These are phyloP conservation scores for Diaporthe ampelina DNA, from an alignment of 2,329 filamentous ascomycete species.

Conservation along the genomic window DNA sequence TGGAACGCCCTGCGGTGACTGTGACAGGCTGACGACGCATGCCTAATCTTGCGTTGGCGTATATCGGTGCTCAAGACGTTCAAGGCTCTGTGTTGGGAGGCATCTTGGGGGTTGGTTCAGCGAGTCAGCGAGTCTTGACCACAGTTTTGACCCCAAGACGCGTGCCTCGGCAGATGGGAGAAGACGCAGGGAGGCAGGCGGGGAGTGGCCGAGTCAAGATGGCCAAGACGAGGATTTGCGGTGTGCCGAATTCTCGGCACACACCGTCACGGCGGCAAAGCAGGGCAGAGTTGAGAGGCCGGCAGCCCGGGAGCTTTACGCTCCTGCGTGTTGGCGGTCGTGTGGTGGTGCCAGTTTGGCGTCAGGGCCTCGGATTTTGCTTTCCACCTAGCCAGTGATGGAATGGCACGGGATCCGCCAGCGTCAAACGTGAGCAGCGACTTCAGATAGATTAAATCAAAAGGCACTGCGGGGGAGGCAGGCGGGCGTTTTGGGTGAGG, in stretches of 20 bases:
- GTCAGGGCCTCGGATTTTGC: background rate
- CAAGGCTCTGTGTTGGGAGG: background rate
- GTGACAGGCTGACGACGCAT: no score
- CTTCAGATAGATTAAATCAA: conserved; percentile 25
- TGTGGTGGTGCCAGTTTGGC: no score
- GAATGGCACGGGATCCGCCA: conserved; percentile 18
- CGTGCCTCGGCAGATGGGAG: conserved; percentile 15
- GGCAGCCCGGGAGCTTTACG: conserved; percentile 8
- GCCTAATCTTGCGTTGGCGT: no score
- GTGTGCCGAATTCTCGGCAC: conserved; percentile 2
- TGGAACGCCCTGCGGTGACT: no score
- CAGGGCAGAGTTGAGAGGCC: background rate
- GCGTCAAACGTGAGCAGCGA: conserved; percentile 25
- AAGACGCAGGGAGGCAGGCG: background rate
- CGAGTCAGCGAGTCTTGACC: background rate
- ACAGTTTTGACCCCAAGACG: background rate
- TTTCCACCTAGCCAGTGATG: background rate
- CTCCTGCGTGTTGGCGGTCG: background rate
- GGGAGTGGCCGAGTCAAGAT: conserved; percentile 8
- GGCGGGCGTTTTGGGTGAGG: background rate
- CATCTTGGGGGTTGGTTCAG: background rate
- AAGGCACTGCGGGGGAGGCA: conserved; percentile 24
- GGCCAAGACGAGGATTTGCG: conserved; percentile 5
- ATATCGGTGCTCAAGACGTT: no score
- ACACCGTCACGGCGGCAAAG: background rate